Evolutionary conservation across 2,329 filamentous ascomycete species (phyloP), one percentile per base, ranked within the genome.

Genomic region (Fusarium luffae): DNA sequence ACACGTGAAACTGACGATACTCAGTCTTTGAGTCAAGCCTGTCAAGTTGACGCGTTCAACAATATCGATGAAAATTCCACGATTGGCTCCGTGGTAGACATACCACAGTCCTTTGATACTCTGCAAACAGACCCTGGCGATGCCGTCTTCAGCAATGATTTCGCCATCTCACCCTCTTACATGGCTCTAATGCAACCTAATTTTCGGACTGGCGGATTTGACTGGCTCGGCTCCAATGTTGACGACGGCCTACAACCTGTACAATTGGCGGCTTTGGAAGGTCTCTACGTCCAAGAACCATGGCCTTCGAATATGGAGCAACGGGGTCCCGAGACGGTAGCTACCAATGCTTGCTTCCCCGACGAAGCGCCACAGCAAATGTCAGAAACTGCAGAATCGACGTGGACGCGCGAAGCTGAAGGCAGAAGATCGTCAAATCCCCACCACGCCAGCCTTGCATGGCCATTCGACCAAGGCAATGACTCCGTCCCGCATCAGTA

Each of bases 401-500:
- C n/a, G 4, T 14, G 8, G 13, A 16, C 13, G 3, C 19, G 41
- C 19, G 19, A 21, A 43, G 5, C 3, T 14, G n/a, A 52, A n/a
- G 18, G 4, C 0, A 18, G 8, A 25, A 7, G 19, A 9, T 34
- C 5, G 1, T 27, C 13, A 0, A 21, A 54, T 3, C 14, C 21
- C 4, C 34, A 58, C 9, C 11, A 54, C 9, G 2, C 21, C 34
- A 9, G 47, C 2, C 37, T 58, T 16, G 47, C 48, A 1, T 58
- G 55, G 55, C 55, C 55, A 6, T 58, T 58, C n/a, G 55, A 58
- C 2, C 55, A 58, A 14, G 48, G 32, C 1, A 50, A 54, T 34
- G 28, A 54, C 7, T 50, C 40, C 4, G 12, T 27, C 0, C 27
- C 55, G 3, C 37, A 14, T 25, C 34, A 21, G 7, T 58, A 54